Evolutionary conservation across 2,329 filamentous ascomycete genomes (phyloP), one percentile per base, ranked within the genome.

Genomic region (Calycina marina): DNA sequence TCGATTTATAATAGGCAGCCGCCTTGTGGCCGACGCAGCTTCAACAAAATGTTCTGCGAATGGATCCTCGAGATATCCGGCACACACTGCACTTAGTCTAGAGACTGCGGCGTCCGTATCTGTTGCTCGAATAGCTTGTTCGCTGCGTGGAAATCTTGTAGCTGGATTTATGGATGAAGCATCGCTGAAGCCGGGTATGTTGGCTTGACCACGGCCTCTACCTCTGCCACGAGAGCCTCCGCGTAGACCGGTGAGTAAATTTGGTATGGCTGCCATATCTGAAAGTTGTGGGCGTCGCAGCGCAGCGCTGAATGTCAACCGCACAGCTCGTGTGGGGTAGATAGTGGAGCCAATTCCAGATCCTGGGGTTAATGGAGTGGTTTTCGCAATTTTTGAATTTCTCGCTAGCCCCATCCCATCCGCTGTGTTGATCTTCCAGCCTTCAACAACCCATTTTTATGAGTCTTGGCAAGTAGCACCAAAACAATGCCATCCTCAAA

Each of bases 1-100:
- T 71, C 88, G 66, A 52, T 98, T 96, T 50, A 98, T 93, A 40
- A 98, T 82, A 31, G 90, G 90, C 41, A 92, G 66, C 36, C 88
- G 67, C 42, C 80, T 69, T 9, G 71, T 60, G 48, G 11, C 63
- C n/a, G n/a, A n/a, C 58, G 38, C 61, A 64, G 35, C 67, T 28
- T 32, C 60, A 2, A 79, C 74, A 52, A 94, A 84, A 34, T 65
- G 65, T 32, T 60, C 60, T 2, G 85, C 84, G 57, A 79, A 96
- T 0, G 69, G 69, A 51, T 98, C 90, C 2, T 80, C 59, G 2
- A 98, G 62, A 53, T 96, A 96, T 18, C 84, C 85, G 31, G 84
- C 53, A 35, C 79, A 70, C 11, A 96, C 84, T 9, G 88, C 88
- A 53, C 86, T 96, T 56, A 93, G 61, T 20, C 90, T 72, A 17